These are phyloP conservation scores for Leersia perrieri DNA, from an alignment of 176 grass and related monocot species.

Conservation along the genomic window DNA sequence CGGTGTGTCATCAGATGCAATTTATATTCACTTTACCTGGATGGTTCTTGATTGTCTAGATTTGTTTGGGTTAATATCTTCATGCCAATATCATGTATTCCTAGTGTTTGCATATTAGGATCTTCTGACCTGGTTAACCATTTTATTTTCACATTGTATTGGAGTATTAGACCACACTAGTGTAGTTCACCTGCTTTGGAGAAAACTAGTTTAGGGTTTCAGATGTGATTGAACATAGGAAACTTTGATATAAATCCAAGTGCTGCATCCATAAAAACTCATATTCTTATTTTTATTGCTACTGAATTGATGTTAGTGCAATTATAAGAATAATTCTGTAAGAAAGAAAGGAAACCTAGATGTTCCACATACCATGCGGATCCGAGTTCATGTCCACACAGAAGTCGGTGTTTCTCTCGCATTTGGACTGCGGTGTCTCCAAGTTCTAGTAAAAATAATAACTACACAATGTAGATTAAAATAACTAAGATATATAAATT, in stretches of 20 bases:
- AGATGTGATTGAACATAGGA: neutral
- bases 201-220: slow-evolving; percentile 6
- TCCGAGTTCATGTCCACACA: neutral
- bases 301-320: neutral
- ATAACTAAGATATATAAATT: neutral
- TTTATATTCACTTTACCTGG: slow-evolving; percentile 1
- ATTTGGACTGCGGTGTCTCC: neutral
- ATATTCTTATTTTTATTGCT: slow-evolving; percentile 6
- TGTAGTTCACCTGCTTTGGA: neutral
- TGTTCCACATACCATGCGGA: neutral
- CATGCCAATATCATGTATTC: neutral
- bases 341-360: neutral
- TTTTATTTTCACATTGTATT: neutral
- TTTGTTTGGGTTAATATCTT: slow-evolving; percentile 13
- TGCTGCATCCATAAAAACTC: neutral
- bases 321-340: slow-evolving; percentile 7
- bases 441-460: neutral
- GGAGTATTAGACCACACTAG: slow-evolving; percentile 9
- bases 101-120: slow-evolving; percentile 8
- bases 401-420: neutral
- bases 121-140: neutral
- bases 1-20: slow-evolving; percentile 1
- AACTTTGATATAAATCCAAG: neutral
- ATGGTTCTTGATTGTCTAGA: neutral
- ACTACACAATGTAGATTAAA: slow-evolving; percentile 2